Evolutionary conservation across 75 land plant genomes (phyloP).

Genomic region (Selaginella moellendorffii): DNA sequence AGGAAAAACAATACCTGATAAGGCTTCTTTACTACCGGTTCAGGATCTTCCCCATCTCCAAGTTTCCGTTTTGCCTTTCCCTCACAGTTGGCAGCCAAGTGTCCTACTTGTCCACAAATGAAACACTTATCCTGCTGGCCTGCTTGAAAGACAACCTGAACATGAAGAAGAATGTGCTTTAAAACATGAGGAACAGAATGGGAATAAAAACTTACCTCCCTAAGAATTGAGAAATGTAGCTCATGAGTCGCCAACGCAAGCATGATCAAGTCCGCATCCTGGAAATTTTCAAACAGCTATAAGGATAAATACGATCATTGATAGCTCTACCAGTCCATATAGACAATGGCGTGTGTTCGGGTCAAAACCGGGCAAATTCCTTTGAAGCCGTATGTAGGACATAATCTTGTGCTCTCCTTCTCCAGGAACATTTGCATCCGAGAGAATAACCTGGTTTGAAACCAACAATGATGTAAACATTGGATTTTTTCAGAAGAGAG

Average conservation of each 20-base stretch:
- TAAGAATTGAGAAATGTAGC: slow-evolving; percentile 77
- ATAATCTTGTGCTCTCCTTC: slow-evolving; percentile 98
- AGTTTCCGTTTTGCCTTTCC: slow-evolving; percentile 47
- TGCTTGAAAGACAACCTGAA: slow-evolving; percentile 57
- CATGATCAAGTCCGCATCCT: slow-evolving; percentile 99
- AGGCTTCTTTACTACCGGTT: slow-evolving; percentile 27
- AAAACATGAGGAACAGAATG: slow-evolving; percentile 8
- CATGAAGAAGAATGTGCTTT: slow-evolving; percentile 18
- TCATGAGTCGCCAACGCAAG: slow-evolving; percentile 94
- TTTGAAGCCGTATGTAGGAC: slow-evolving; percentile 88
- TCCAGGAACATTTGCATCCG: slow-evolving; percentile 98
- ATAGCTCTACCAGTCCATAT: slow-evolving; percentile 58
- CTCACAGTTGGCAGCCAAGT: slow-evolving; percentile 82
- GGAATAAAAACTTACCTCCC: slow-evolving; percentile 54
- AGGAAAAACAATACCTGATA: slow-evolving; percentile 25
- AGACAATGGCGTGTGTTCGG: slow-evolving; percentile 92
- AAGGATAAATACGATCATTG: neutral
- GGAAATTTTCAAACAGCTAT: slow-evolving; percentile 38
- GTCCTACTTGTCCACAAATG: slow-evolving; percentile 78
- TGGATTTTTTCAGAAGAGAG: slow-evolving; percentile 3
- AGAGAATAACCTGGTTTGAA: slow-evolving; percentile 70
- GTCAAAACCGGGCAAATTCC: slow-evolving; percentile 71
- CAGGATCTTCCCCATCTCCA: slow-evolving; percentile 18
- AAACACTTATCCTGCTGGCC: slow-evolving; percentile 87
- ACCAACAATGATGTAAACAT: slow-evolving; percentile 31